Conservation (phyloP, 1,139 yeast genomes). For the Hyphopichia buzzinii region DNA sequence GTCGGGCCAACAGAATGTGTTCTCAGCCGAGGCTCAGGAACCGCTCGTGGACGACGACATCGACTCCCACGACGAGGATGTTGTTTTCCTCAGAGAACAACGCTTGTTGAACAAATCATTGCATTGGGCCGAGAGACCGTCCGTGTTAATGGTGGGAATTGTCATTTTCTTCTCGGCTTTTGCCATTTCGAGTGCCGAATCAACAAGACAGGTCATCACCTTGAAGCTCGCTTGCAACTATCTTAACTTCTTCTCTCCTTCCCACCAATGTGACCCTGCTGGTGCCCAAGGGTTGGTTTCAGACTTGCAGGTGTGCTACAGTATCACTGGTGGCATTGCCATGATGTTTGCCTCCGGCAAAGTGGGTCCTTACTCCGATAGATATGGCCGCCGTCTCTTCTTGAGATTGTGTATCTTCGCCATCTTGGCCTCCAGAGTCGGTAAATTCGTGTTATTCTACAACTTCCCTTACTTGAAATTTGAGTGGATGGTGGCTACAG, state of each 20-base stretch:
- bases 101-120: slow-evolving; percentile 22
- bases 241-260: slow-evolving; percentile 9
- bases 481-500: slow-evolving; percentile 31
- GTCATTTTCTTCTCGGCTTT: slow-evolving; percentile 29
- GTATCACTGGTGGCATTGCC: slow-evolving; percentile 25
- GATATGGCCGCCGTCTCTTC: slow-evolving; percentile 56
- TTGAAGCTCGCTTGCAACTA: slow-evolving; percentile 40
- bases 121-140: slow-evolving; percentile 37
- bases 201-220: slow-evolving; percentile 32
- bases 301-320: slow-evolving; percentile 31
- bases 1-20: not conserved
- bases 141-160: slow-evolving; percentile 28
- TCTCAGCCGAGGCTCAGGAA: not conserved
- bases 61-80: slow-evolving; percentile 25
- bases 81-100: slow-evolving; percentile 30
- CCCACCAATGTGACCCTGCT: slow-evolving; percentile 27
- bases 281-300: slow-evolving; percentile 37
- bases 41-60: slow-evolving; percentile 9
- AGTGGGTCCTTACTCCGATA: slow-evolving; percentile 63
- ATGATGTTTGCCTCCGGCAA: slow-evolving; percentile 43
- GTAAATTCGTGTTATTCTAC: slow-evolving; percentile 30
- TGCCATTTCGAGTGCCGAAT: slow-evolving; percentile 29
- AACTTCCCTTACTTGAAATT: slow-evolving; percentile 29
- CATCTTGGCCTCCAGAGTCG: slow-evolving; percentile 23
- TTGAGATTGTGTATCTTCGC: slow-evolving; percentile 32